Conservation (phyloP, 257 asterid species). For the Solanum clarkiae region DNA sequence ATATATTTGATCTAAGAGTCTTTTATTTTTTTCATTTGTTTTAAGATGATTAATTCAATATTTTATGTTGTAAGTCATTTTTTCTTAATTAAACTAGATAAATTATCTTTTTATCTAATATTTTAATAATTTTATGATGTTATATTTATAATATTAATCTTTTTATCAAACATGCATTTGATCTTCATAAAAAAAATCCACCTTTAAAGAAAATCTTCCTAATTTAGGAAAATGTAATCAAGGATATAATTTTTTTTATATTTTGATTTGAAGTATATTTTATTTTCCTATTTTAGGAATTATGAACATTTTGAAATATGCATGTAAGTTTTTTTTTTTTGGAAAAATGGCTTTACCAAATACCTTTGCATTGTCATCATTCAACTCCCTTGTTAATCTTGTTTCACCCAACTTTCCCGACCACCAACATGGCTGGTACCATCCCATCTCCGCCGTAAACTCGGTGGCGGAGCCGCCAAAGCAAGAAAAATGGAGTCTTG, state of each 20-base stretch:
- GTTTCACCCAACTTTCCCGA: conserved; percentile 11
- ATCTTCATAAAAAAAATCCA: too few relatives aligned
- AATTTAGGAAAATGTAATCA: not conserved
- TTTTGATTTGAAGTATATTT: not conserved
- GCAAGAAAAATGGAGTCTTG: conserved; percentile 33
- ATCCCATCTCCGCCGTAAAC: conserved; percentile 48
- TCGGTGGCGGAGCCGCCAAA: conserved; percentile 39
- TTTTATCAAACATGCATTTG: too few relatives aligned
- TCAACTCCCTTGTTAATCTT: conserved; percentile 15
- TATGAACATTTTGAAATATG: not conserved
- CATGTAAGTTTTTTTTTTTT: not conserved
- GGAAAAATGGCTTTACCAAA: conserved; percentile 32
- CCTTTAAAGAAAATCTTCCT: not conserved
- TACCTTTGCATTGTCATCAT: conserved; percentile 34
- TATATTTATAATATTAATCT: too few relatives aligned
- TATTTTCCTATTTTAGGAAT: not conserved
- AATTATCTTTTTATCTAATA: too few relatives aligned
- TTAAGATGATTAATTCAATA: too few relatives aligned
- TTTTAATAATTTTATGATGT: too few relatives aligned
- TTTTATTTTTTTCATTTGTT: too few relatives aligned
- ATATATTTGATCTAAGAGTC: too few relatives aligned
- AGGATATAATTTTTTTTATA: not conserved
- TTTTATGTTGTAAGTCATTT: too few relatives aligned
- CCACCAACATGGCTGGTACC: conserved; percentile 20
- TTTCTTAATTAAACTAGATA: too few relatives aligned